Conservation (phyloP, 345 rosid species). For the Pistacia integerrima region DNA sequence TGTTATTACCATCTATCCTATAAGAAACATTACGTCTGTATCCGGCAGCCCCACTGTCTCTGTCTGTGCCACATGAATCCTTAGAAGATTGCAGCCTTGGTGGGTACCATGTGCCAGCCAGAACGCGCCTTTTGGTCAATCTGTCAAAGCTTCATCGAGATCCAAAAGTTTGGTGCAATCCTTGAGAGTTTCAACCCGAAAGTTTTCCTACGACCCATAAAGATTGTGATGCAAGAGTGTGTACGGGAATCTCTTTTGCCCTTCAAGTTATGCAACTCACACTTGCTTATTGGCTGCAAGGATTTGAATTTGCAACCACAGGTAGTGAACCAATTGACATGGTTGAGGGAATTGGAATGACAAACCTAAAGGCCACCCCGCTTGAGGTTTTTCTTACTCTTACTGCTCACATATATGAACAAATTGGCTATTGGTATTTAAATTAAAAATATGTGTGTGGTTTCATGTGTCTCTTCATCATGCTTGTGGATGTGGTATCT, state of each 20-base stretch:
- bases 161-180: conserved; percentile 33
- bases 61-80: conserved; percentile 36
- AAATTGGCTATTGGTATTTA: too few relatives aligned
- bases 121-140: conserved; percentile 35
- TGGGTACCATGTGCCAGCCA: conserved; percentile 37
- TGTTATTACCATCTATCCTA: conserved; percentile 30
- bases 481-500: too few relatives aligned
- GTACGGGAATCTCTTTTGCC: conserved; percentile 33
- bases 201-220: conserved; percentile 38
- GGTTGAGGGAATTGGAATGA: conserved; percentile 7
- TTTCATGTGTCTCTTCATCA: too few relatives aligned
- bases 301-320: conserved; percentile 22
- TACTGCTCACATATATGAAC: not conserved
- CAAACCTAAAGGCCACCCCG: conserved; percentile 24
- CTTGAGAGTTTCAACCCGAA: conserved; percentile 36
- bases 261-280: conserved; percentile 27
- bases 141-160: conserved; percentile 38
- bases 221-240: conserved; percentile 32
- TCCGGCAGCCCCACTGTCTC: conserved; percentile 33
- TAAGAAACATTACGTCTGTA: conserved; percentile 47
- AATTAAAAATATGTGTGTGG: too few relatives aligned
- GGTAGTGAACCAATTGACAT: conserved; percentile 27
- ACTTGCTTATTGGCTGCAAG: conserved; percentile 27
- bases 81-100: conserved; percentile 34
- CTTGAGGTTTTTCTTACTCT: conserved; percentile 32